Evolutionary conservation across 306 rosid genomes (phyloP).

Genomic region (Vicia villosa): DNA sequence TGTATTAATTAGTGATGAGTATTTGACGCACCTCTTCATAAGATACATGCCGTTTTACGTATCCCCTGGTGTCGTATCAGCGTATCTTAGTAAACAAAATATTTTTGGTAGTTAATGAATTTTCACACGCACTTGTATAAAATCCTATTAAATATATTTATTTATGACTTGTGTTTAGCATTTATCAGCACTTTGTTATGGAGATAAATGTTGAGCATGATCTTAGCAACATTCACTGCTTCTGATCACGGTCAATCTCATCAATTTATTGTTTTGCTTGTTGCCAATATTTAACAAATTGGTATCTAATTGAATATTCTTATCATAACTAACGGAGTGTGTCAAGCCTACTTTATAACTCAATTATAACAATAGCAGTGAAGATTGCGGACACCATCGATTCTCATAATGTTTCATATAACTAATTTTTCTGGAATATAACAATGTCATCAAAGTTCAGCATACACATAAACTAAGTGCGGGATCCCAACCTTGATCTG

Average conservation of each 20-base stretch:
- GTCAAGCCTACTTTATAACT: too few species aligned
- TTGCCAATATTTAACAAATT: too few species aligned
- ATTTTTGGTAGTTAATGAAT: not conserved
- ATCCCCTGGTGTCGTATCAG: not conserved
- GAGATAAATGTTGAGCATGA: not conserved
- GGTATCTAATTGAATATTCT: too few species aligned
- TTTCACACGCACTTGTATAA: slow-evolving; percentile 24
- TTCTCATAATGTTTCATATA: too few species aligned
- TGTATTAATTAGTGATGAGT: not conserved
- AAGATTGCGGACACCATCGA: too few species aligned
- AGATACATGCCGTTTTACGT: not conserved
- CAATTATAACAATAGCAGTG: too few species aligned
- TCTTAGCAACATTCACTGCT: slow-evolving; percentile 16
- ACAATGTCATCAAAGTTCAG: too few species aligned
- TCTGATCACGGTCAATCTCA: not conserved
- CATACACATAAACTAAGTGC: too few species aligned
- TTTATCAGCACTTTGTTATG: slow-evolving; percentile 5
- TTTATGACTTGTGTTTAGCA: not conserved
- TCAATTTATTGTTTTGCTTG: not conserved
- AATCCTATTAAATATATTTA: not conserved
- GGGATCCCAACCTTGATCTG: too few species aligned
- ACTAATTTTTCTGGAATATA: too few species aligned
- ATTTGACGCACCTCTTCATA: not conserved
- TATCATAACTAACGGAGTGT: too few species aligned
- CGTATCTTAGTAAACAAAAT: not conserved